Evolutionary conservation across 2,329 filamentous ascomycete species (phyloP).

Genomic region (Epichloe festucae): DNA sequence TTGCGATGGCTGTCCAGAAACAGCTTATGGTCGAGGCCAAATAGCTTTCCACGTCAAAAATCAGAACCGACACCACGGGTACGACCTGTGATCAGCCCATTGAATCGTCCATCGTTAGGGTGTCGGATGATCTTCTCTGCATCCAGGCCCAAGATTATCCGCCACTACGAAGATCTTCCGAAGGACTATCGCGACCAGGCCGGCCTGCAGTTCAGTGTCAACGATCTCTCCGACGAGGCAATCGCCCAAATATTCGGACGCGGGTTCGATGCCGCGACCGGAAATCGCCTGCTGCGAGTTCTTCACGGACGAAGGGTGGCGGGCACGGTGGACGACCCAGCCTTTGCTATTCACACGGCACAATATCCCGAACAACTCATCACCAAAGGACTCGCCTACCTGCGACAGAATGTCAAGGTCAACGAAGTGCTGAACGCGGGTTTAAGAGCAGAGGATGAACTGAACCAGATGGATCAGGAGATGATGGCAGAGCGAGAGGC

Average conservation of each 20-base stretch:
- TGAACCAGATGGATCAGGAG: conserved; percentile 36
- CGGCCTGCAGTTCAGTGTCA: conserved; percentile 39
- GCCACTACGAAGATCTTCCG: conserved; percentile 46
- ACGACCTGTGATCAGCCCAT: background rate
- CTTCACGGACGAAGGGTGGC: conserved; percentile 51
- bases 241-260: conserved; percentile 36
- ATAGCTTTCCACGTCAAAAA: background rate
- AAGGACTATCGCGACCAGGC: conserved; percentile 39
- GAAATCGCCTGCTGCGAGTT: conserved; percentile 42
- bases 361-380: conserved; percentile 29
- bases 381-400: conserved; percentile 36
- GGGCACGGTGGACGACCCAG: conserved; percentile 49
- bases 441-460: conserved; percentile 49
- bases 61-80: conserved; percentile 3
- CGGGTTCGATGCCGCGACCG: conserved; percentile 28
- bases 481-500: conserved; percentile 13
- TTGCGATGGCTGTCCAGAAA: conserved; percentile 8
- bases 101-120: conserved; percentile 6
- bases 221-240: conserved; percentile 36
- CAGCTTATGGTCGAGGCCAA: background rate
- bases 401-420: conserved; percentile 40
- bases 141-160: conserved; percentile 25
- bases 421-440: conserved; percentile 50
- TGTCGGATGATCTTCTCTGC: conserved; percentile 23
- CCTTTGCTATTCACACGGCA: conserved; percentile 33